Percentiles rank a stretch among this genome's conserved stretches.
Evolutionary conservation across 2,329 filamentous ascomycete genomes (phyloP).

Genomic region (Arthrobotrys sinensis): DNA sequence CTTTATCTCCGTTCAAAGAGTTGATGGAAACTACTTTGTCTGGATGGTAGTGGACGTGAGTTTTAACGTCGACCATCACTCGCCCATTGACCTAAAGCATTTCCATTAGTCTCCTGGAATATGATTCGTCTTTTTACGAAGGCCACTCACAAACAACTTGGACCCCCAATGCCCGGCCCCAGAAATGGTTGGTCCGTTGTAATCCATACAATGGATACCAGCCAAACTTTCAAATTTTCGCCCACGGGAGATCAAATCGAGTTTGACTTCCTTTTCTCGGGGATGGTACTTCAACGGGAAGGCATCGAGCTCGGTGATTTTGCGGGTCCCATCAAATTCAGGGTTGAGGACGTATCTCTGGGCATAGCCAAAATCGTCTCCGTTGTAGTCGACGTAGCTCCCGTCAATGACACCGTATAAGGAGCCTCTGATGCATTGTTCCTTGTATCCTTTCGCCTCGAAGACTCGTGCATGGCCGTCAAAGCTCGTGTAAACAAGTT

Average conservation of each 20-base stretch:
- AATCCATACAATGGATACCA: slow-evolving; percentile 71
- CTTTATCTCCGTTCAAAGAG: slow-evolving; percentile 41
- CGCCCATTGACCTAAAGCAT: slow-evolving; percentile 65
- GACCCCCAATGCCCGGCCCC: slow-evolving; percentile 58
- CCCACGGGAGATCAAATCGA: slow-evolving; percentile 68
- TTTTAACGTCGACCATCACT: slow-evolving; percentile 67
- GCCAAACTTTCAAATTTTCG: slow-evolving; percentile 69
- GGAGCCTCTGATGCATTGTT: slow-evolving; percentile 66
- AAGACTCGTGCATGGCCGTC: slow-evolving; percentile 67
- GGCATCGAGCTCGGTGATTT: slow-evolving; percentile 69
- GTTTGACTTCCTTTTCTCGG: slow-evolving; percentile 66
- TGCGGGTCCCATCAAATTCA: slow-evolving; percentile 69
- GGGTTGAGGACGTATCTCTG: slow-evolving; percentile 67
- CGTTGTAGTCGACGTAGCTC: slow-evolving; percentile 71
- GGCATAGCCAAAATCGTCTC: slow-evolving; percentile 70
- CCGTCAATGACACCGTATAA: slow-evolving; percentile 66
- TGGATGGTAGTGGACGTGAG: slow-evolving; percentile 64
- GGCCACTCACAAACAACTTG: slow-evolving; percentile 52
- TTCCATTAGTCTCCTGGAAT: slow-evolving; percentile 62
- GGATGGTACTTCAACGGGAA: slow-evolving; percentile 70
- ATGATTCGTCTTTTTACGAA: neutral
- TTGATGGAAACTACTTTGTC: slow-evolving; percentile 35
- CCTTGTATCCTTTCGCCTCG: slow-evolving; percentile 65
- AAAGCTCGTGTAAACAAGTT: slow-evolving; percentile 67
- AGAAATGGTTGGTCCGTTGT: slow-evolving; percentile 65